phyloP scores from a whole-genome alignment of 176 grass and related monocot species.

The Carex pumila region DNA sequence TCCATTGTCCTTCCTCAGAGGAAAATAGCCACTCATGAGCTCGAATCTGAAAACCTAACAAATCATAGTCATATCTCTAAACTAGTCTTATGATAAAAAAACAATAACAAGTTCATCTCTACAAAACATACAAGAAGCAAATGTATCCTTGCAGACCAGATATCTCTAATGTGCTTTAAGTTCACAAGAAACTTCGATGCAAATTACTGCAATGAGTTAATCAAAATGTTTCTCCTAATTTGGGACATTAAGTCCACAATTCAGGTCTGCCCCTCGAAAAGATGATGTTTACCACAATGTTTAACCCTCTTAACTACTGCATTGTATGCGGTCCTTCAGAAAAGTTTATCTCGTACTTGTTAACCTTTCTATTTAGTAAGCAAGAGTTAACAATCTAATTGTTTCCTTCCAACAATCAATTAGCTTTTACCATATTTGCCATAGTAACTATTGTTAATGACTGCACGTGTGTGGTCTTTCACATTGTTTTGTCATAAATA shows the following conservation, averaged over 20 bases:
- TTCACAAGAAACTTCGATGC: neutral
- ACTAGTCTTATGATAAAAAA: neutral
- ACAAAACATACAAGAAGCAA: neutral
- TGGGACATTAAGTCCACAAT: neutral
- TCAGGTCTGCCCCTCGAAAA: neutral
- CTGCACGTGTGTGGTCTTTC: neutral
- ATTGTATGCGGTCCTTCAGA: neutral
- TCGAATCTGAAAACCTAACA: conserved; percentile 56
- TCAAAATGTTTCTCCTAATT: neutral
- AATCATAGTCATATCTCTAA: conserved; percentile 7
- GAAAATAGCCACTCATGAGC: conserved; percentile 86
- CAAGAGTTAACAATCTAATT: neutral
- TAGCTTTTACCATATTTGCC: neutral
- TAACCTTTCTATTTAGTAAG: neutral
- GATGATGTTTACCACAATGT: neutral
- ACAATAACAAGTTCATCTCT: neutral
- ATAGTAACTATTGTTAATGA: neutral
- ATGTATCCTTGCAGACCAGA: neutral
- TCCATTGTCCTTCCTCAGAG: conserved; percentile 95
- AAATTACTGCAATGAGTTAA: neutral
- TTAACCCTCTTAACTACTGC: neutral
- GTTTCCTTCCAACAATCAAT: neutral
- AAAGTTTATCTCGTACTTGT: neutral
- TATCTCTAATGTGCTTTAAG: neutral
- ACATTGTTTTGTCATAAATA: neutral